Evolutionary conservation across 148 eudicot species (phyloP).

Genomic region (Beta vulgaris): DNA sequence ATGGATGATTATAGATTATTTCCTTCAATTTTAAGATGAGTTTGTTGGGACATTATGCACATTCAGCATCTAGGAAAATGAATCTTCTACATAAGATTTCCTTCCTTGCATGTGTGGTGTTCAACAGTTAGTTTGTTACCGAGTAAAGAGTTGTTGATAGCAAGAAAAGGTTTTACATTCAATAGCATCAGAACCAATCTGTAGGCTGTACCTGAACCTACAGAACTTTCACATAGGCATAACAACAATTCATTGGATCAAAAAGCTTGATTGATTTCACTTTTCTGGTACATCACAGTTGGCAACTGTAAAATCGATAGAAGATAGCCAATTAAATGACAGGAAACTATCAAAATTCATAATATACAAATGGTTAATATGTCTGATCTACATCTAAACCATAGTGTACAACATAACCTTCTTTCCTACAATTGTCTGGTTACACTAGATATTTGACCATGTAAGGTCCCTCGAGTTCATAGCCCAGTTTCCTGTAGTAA

Average conservation of each 20-base stretch:
- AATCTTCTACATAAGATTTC: no score
- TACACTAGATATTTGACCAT: conserved; percentile 75
- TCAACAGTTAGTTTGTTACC: no score
- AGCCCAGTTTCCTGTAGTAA: conserved; percentile 92
- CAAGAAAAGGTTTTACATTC: neutral
- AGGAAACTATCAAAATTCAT: conserved; percentile 4
- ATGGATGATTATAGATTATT: no score
- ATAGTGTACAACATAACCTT: conserved; percentile 12
- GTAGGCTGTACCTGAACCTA: neutral
- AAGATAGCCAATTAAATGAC: neutral
- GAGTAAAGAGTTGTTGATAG: no score
- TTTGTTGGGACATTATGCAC: no score
- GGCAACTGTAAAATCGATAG: neutral
- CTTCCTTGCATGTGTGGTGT: no score
- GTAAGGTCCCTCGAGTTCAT: conserved; percentile 97
- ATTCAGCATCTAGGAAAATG: no score
- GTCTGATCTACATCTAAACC: conserved; percentile 8
- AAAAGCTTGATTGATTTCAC: conserved; percentile 1
- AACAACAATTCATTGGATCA: neutral
- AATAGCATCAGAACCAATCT: neutral
- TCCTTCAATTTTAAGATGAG: no score
- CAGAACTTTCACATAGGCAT: neutral
- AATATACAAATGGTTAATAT: conserved; percentile 24
- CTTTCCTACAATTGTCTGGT: neutral
- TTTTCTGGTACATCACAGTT: neutral